phyloP scores from a whole-genome alignment of 345 rosid species.

The Euphorbia peplus region DNA sequence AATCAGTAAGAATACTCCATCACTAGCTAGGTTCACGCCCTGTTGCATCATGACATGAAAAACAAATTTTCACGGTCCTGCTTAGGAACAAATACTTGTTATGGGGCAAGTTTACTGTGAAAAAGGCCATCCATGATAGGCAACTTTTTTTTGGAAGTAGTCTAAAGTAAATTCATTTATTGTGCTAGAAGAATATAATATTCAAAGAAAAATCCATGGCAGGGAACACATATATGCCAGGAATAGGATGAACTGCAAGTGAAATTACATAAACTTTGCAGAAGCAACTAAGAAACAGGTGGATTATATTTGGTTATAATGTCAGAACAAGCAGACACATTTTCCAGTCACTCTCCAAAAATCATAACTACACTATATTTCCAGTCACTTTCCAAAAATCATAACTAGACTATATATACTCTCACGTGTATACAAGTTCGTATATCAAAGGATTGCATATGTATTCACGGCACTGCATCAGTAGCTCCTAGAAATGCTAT shows the following conservation, averaged over 20 bases:
- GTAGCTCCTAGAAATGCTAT: not conserved
- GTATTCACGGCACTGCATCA: not conserved
- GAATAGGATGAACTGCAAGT: not conserved
- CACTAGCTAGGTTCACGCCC: not conserved
- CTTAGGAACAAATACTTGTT: not conserved
- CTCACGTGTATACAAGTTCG: not conserved
- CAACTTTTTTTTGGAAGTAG: too few species aligned
- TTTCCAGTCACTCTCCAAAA: not conserved
- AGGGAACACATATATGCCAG: not conserved
- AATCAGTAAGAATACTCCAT: not conserved
- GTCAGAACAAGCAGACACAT: not conserved
- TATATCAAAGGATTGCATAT: not conserved
- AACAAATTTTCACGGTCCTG: not conserved
- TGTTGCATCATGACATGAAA: not conserved
- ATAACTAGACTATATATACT: not conserved
- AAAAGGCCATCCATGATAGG: not conserved
- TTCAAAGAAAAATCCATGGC: not conserved
- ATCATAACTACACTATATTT: not conserved
- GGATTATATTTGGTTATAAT: not conserved
- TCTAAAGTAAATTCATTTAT: not conserved
- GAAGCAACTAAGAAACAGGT: not conserved
- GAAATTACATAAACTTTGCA: not conserved
- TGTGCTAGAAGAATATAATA: not conserved
- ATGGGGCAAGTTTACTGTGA: not conserved
- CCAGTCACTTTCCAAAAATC: not conserved